Conservation (phyloP, 1,284 basidiomycete species). For the Pseudozyma thailandica region DNA sequence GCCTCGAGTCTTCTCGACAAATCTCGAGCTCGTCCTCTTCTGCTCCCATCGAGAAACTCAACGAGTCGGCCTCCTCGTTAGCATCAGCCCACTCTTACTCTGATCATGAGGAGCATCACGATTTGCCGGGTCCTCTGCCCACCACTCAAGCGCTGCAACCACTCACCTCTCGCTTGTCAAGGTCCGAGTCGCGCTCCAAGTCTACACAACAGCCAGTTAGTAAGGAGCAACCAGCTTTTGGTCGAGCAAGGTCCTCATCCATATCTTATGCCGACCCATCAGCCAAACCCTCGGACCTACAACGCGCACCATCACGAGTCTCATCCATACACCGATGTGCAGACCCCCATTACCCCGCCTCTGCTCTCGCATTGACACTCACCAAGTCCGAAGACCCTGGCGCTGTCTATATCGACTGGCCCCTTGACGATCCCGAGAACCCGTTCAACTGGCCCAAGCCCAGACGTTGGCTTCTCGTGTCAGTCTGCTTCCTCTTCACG, state of each 20-base stretch:
- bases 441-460: conserved; percentile 55
- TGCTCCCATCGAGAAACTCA: conserved; percentile 1
- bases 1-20: conserved; percentile 8
- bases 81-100: conserved; percentile 16
- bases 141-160: conserved; percentile 31
- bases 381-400: conserved; percentile 44
- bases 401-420: conserved; percentile 56
- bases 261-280: conserved; percentile 35
- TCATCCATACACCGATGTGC: conserved; percentile 40
- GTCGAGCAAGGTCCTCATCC: conserved; percentile 25
- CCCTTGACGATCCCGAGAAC: conserved; percentile 46
- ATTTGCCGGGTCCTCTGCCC: conserved; percentile 37
- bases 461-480: conserved; percentile 40
- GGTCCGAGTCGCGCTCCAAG: conserved; percentile 24
- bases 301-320: conserved; percentile 38
- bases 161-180: conserved; percentile 25
- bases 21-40: conserved; percentile 14
- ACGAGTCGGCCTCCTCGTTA: conserved; percentile 6
- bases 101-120: conserved; percentile 34
- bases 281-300: conserved; percentile 25
- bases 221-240: conserved; percentile 2
- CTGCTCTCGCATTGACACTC: conserved; percentile 38
- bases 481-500: conserved; percentile 50
- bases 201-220: not conserved
- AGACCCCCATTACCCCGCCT: conserved; percentile 35